Percentiles rank a stretch among this genome's conserved stretches.
These are phyloP conservation scores for Rhododendron mucronatum DNA, from an alignment of 148 eudicot genomes.

Conservation along the genomic window DNA sequence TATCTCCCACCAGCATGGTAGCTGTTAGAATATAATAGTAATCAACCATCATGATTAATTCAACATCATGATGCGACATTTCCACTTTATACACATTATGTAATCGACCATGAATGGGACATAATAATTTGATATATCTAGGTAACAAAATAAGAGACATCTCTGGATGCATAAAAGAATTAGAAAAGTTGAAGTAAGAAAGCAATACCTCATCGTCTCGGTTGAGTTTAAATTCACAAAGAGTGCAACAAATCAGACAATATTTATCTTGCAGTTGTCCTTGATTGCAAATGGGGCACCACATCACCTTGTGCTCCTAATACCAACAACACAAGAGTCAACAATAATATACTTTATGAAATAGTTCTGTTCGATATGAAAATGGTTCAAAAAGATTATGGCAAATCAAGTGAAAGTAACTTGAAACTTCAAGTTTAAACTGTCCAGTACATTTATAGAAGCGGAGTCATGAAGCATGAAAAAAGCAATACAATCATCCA, in stretches of 20 bases:
- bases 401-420: neutral
- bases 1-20: neutral
- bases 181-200: slow-evolving; percentile 10
- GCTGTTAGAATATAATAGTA: neutral
- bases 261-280: slow-evolving; percentile 64
- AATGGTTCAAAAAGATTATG: neutral
- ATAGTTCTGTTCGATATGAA: neutral
- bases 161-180: neutral
- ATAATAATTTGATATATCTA: neutral
- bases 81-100: neutral
- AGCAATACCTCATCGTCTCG: slow-evolving; percentile 62
- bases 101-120: neutral
- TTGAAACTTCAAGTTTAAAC: neutral
- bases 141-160: neutral
- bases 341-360: neutral
- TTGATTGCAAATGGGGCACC: slow-evolving; percentile 92
- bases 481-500: neutral
- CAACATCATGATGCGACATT: neutral
- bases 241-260: slow-evolving; percentile 51
- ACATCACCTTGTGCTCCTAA: slow-evolving; percentile 55
- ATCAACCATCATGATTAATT: neutral
- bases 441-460: neutral
- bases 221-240: slow-evolving; percentile 57
- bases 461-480: neutral
- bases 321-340: slow-evolving; percentile 8